A percentile compares a stretch with the other conserved stretches of the same genome.
phyloP scores from a whole-genome alignment of 163 green algal genomes.

The Scenedesmus sp. region DNA sequence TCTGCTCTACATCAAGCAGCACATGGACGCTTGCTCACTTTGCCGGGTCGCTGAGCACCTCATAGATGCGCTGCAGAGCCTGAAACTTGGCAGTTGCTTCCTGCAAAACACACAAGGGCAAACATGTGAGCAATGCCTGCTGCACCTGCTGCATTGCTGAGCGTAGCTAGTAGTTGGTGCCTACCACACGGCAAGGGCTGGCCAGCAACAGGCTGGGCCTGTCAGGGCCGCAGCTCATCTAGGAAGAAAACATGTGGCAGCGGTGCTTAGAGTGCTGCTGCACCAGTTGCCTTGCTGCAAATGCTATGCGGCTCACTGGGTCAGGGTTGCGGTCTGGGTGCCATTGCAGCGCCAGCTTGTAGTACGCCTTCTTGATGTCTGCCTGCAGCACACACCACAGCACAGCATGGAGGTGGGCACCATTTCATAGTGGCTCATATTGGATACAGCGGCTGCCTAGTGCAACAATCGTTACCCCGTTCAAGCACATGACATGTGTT shows the following conservation, averaged over 20 bases:
- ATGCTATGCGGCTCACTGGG: slow-evolving; percentile 28
- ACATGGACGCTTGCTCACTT: slow-evolving; percentile 67
- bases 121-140: neutral
- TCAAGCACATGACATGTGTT: neutral
- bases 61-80: slow-evolving; percentile 90
- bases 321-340: slow-evolving; percentile 95
- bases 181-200: neutral
- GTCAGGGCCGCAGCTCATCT: no score
- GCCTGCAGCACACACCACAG: slow-evolving; percentile 7
- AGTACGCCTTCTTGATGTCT: slow-evolving; percentile 92
- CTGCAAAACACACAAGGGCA: slow-evolving; percentile 45
- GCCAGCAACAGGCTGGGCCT: no score
- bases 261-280: neutral
- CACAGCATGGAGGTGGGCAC: neutral
- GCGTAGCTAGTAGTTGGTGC: slow-evolving; percentile 11
- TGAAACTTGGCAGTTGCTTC: slow-evolving; percentile 89
- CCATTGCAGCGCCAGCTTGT: slow-evolving; percentile 86
- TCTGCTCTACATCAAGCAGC: neutral
- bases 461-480: no score
- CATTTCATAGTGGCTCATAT: neutral
- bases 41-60: slow-evolving; percentile 86
- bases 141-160: neutral
- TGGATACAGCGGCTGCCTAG: neutral
- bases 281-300: neutral
- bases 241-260: no score